These are phyloP conservation scores for Cyclotella cryptica DNA, from an alignment of 108 stramenopile genomes.

Conservation along the genomic window DNA sequence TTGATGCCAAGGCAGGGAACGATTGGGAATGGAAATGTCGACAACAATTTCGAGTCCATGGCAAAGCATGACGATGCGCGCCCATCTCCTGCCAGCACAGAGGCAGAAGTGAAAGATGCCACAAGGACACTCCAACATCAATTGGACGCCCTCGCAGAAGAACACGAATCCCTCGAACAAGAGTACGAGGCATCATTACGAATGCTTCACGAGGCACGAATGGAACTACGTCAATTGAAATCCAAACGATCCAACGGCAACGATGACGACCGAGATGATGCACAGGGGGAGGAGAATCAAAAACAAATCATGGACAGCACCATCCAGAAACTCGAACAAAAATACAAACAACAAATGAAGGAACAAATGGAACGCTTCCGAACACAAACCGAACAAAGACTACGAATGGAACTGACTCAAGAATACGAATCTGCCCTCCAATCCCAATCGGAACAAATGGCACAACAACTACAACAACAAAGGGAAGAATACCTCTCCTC, in stretches of 20 bases:
- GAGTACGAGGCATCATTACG: slow-evolving; percentile 52
- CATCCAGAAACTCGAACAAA: slow-evolving; percentile 27
- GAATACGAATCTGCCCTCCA: slow-evolving; percentile 3
- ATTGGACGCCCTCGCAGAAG: slow-evolving; percentile 25
- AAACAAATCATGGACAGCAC: slow-evolving; percentile 29
- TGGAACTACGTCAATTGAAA: slow-evolving; percentile 40
- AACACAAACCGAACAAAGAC: slow-evolving; percentile 18
- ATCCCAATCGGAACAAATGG: slow-evolving; percentile 3
- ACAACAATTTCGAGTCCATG: too few species aligned
- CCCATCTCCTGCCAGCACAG: too few species aligned
- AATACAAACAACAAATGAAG: slow-evolving; percentile 50
- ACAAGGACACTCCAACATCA: slow-evolving; percentile 29
- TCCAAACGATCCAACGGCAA: slow-evolving; percentile 12
- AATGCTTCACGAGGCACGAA: slow-evolving; percentile 50
- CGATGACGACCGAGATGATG: slow-evolving; percentile 10
- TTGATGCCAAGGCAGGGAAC: too few species aligned
- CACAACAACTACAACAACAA: neutral
- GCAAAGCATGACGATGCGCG: too few species aligned
- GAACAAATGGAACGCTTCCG: slow-evolving; percentile 38
- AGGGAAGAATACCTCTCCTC: neutral
- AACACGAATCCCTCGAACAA: slow-evolving; percentile 37
- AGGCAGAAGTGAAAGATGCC: too few species aligned
- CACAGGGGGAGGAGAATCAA: too few species aligned
- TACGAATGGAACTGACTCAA: slow-evolving; percentile 3
- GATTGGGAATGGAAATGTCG: too few species aligned